Base-by-base conservation (phyloP, 306 rosid species). In the Vigna mungo region DNA sequence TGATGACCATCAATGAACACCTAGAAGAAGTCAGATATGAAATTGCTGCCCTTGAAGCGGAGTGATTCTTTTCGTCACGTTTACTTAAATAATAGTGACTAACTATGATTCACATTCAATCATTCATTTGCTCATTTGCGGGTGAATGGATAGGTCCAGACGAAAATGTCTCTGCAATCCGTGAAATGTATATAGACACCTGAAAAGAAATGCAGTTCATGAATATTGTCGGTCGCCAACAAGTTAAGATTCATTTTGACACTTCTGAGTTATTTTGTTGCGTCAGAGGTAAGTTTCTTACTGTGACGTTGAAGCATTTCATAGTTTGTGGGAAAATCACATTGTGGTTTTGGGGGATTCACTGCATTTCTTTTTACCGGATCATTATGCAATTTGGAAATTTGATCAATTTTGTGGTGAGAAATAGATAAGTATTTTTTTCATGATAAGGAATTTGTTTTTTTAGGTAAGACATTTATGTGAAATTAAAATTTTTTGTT, bases 11-110 rank as follows among this genome's bases (percentile, higher is more conserved):
- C 23, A 94, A 90, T 62, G 98, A 94, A 44, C 95, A 90, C 79
- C 62, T 94, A 65, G 97, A 92, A 83, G 97, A 94, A 82, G 92
- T 94, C 77, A 90, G 97, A 90, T 94, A 94, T 61, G 97, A 94
- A 85, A 94, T 94, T 82, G 98, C 84, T 44, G 93, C 96, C 72
- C 93, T 89, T 77, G 95, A 90, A 88, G 70, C 83, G 4, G 92
- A 85, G 78, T 86, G 82, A 78, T 25, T 41, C 74, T 52, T 78
- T 25, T 25, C 67, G 3, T 47, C 36, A 64, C 47, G 18, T 61
- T 54, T 78, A 27, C 60, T 62, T 6, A 20, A 43, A 63, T 53
- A 51, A 52, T 53, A 7, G 56, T 66, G 66, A 54, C 25, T 20
- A 18, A 54, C 23, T 20, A 20, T 23, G 9, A 51, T 68, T 62